Evolutionary conservation across 306 rosid species (phyloP).

Genomic region (Lathyrus oleraceus): DNA sequence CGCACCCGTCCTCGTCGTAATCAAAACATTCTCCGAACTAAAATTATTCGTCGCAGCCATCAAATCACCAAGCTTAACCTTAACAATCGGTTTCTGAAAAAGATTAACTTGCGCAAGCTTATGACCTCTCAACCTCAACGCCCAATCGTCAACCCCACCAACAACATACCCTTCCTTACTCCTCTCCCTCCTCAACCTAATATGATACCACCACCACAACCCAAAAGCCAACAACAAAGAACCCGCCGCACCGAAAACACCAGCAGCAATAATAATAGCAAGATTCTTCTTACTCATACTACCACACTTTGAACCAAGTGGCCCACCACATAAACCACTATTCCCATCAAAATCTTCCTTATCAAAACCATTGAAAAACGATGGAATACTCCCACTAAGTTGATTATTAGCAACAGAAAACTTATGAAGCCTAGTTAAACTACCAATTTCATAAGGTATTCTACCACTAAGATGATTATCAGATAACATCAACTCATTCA

Average conservation of each 20-base stretch:
- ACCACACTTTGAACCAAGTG: slow-evolving; percentile 79
- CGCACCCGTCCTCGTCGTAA: slow-evolving; percentile 75
- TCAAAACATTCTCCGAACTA: slow-evolving; percentile 54
- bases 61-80: slow-evolving; percentile 83
- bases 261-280: slow-evolving; percentile 89
- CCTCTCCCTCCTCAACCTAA: slow-evolving; percentile 47
- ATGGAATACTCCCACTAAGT: slow-evolving; percentile 64
- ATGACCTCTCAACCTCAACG: slow-evolving; percentile 66
- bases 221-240: slow-evolving; percentile 77
- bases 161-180: slow-evolving; percentile 47
- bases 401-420: slow-evolving; percentile 69
- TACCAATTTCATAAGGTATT: slow-evolving; percentile 63
- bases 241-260: slow-evolving; percentile 92
- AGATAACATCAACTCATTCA: slow-evolving; percentile 58
- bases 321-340: slow-evolving; percentile 72
- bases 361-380: slow-evolving; percentile 36
- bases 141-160: slow-evolving; percentile 65
- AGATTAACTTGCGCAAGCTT: slow-evolving; percentile 81
- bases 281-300: slow-evolving; percentile 82
- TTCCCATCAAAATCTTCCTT: slow-evolving; percentile 65
- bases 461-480: slow-evolving; percentile 60
- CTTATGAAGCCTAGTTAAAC: slow-evolving; percentile 55
- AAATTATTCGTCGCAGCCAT: slow-evolving; percentile 86
- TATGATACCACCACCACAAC: slow-evolving; percentile 92
- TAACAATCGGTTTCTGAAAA: slow-evolving; percentile 92